Evolutionary conservation across 805 yeast species (phyloP).

Genomic region (Lachancea sp.): DNA sequence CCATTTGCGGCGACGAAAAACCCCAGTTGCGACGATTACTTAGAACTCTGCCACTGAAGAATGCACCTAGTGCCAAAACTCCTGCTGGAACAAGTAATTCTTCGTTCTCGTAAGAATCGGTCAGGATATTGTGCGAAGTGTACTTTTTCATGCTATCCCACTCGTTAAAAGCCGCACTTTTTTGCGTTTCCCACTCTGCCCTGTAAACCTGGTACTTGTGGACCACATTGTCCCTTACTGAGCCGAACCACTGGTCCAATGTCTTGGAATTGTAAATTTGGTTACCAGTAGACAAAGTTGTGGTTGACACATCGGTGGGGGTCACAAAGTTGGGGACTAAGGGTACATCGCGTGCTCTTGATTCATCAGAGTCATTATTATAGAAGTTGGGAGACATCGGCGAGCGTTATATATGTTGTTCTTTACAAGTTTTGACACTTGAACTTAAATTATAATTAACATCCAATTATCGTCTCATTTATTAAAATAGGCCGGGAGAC

Average conservation of each 20-base stretch:
- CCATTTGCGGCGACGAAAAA: constrained; percentile 6
- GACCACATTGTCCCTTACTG: constrained; percentile 11
- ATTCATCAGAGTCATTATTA: not conserved
- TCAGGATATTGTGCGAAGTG: constrained; percentile 18
- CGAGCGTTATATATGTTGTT: not conserved
- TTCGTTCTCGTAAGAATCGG: constrained; percentile 19
- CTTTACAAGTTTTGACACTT: no score
- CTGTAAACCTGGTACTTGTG: constrained; percentile 11
- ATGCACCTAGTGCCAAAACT: constrained; percentile 24
- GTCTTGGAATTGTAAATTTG: constrained; percentile 13
- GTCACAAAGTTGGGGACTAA: constrained; percentile 10
- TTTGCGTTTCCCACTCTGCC: constrained; percentile 20
- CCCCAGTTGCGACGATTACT: constrained; percentile 26
- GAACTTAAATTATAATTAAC: no score
- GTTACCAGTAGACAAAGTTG: constrained; percentile 15
- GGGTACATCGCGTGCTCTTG: constrained; percentile 5
- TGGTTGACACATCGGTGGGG: constrained; percentile 6
- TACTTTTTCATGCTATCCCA: constrained; percentile 13
- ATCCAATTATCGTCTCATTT: no score
- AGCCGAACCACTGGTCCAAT: constrained; percentile 11
- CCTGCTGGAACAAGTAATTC: constrained; percentile 25
- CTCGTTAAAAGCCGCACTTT: constrained; percentile 13
- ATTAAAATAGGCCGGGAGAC: no score
- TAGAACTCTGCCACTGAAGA: constrained; percentile 25
- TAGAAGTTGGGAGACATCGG: constrained; percentile 6